Conservation (phyloP, 2,329 filamentous ascomycete species). For the Sporothrix dimorphospora region DNA sequence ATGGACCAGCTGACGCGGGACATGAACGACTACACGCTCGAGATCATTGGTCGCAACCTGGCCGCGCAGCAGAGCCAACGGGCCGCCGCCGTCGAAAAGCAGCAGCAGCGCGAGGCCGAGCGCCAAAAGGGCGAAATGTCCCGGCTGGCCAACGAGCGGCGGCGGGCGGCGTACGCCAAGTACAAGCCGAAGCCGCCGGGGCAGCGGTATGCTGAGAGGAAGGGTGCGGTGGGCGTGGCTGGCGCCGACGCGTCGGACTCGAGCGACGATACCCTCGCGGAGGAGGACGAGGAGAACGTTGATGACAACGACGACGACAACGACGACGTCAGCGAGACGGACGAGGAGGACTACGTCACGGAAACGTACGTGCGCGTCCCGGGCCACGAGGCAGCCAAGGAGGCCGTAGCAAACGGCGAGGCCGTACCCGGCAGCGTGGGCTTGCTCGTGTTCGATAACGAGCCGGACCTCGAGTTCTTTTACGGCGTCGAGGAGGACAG, state of each 20-base stretch:
- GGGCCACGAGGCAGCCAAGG: constrained; percentile 45
- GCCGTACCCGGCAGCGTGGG: constrained; percentile 56
- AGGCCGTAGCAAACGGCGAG: constrained; percentile 39
- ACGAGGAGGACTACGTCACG: constrained; percentile 62
- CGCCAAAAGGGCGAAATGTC: constrained; percentile 23
- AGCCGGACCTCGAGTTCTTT: constrained; percentile 63
- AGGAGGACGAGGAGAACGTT: constrained; percentile 40
- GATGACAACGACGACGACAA: constrained; percentile 45
- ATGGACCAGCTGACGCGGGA: constrained; percentile 56
- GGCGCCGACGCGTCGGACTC: background rate
- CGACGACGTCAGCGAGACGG: constrained; percentile 49
- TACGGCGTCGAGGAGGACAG: constrained; percentile 65
- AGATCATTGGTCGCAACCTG: constrained; percentile 60
- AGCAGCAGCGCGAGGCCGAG: background rate
- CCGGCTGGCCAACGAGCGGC: constrained; percentile 27
- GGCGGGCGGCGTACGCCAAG: constrained; percentile 31
- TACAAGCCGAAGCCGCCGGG: constrained; percentile 30
- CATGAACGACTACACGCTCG: constrained; percentile 62
- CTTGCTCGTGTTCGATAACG: constrained; percentile 59
- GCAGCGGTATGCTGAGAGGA: constrained; percentile 33
- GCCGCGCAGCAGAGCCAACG: constrained; percentile 46
- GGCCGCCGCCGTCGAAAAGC: background rate
- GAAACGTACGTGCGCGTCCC: constrained; percentile 68
- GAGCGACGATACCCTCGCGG: constrained; percentile 37
- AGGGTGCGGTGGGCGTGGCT: background rate